Evolutionary conservation across 176 grass and related monocot species (phyloP).

Genomic region (Zizania latifolia): DNA sequence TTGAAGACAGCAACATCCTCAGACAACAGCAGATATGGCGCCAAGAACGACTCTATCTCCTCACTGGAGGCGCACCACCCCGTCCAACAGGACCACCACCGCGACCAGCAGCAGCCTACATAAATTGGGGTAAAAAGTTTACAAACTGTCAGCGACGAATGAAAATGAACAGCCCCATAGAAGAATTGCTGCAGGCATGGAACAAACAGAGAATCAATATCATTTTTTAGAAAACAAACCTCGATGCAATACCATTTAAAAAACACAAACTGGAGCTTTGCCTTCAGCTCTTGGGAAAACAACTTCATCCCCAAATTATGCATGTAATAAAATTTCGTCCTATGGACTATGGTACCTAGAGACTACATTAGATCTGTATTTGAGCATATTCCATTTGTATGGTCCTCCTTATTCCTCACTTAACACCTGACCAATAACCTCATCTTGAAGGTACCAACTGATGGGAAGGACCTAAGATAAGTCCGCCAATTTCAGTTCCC

Average conservation of each 20-base stretch:
- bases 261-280: neutral
- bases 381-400: neutral
- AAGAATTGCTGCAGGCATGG: neutral
- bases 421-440: neutral
- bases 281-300: neutral
- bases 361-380: neutral
- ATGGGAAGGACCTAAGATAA: neutral
- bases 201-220: neutral
- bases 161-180: neutral
- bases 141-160: conserved; percentile 7
- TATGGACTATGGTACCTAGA: neutral
- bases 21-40: neutral
- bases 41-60: conserved; percentile 22
- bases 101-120: conserved; percentile 37
- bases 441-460: neutral
- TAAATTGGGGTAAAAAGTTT: conserved; percentile 2
- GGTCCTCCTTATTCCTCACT: neutral
- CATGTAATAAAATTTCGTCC: neutral
- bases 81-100: conserved; percentile 39
- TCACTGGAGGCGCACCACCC: neutral
- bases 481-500: neutral
- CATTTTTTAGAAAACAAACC: neutral
- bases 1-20: neutral
- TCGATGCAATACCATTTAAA: neutral
- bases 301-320: neutral